Evolutionary conservation across 106 monocot species (phyloP).

Genomic region (Narthecium ossifragum): DNA sequence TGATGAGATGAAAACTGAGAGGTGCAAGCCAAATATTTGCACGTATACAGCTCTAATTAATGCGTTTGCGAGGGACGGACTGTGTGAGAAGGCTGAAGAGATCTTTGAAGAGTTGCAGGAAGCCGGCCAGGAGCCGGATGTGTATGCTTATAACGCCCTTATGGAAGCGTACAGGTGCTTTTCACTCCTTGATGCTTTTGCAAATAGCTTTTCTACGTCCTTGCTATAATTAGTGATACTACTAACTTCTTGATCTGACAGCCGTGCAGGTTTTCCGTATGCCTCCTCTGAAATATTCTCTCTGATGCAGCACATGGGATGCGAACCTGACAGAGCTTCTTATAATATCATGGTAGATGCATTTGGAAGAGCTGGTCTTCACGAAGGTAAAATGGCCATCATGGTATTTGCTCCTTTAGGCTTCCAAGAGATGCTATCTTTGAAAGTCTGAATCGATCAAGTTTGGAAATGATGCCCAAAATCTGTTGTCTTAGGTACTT

Average conservation of each 20-base stretch:
- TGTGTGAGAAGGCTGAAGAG: conserved; percentile 90
- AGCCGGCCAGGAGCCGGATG: conserved; percentile 81
- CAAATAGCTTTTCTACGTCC: neutral
- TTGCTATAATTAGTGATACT: neutral
- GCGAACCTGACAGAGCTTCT: conserved; percentile 88
- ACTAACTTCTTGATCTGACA: conserved; percentile 12
- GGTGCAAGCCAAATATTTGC: conserved; percentile 79
- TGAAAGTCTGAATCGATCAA: no score
- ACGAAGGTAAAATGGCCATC: conserved; percentile 74
- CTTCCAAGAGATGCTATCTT: no score
- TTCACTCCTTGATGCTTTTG: neutral
- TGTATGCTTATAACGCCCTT: conserved; percentile 87
- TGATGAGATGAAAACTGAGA: conserved; percentile 71
- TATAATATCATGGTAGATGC: conserved; percentile 96
- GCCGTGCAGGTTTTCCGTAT: conserved; percentile 83
- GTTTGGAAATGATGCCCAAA: neutral
- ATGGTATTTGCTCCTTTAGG: no score
- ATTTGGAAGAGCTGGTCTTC: conserved; percentile 85
- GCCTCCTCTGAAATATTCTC: conserved; percentile 81
- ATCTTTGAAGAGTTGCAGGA: conserved; percentile 75
- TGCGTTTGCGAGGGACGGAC: conserved; percentile 83
- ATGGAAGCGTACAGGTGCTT: conserved; percentile 93
- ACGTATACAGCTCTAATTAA: conserved; percentile 90
- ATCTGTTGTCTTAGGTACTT: no score
- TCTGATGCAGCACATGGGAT: conserved; percentile 92